Base-by-base conservation (phyloP, 2,329 filamentous ascomycete genomes). In the Diplodia intermedia region DNA sequence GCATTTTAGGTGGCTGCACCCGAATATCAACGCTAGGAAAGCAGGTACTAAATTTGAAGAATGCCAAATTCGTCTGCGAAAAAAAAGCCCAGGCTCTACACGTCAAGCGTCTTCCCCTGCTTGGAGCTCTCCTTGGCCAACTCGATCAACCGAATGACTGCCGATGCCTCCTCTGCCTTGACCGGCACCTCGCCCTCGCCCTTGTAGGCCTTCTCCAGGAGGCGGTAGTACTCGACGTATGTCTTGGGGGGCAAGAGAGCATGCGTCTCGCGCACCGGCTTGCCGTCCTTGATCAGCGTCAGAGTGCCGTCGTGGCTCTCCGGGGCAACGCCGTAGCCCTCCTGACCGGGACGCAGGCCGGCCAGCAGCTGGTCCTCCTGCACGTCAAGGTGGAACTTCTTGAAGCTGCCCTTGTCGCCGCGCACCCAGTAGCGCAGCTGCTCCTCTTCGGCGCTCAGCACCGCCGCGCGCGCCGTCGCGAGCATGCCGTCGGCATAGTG, bases 351-450 rank as follows among this genome's bases (percentile, higher is more conserved):
- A 76, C 83, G 85, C 72, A 86, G 78, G 9, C 91, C 91, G 1
- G 80, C 83, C 76, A 86, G 86, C 65, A 94, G 84, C 77, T 93
- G 90, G 67, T 89, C 87, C 80, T 95, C 92, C 78, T 94, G 91
- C 1, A 88, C 82, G 76, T 95, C 92, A 2, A 94, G 82, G 66
- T 86, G 80, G 76, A 78, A 85, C 83, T 94, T 94, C 81, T 87
- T 90, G 79, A 90, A 94, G 74, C 86, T 91, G 0, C 90, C 92
- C 78, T 89, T 88, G 20, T 87, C 87, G 26, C 92, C 92, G 31
- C 91, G 84, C 11, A 94, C 83, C 91, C 91, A 94, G 82, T 89
- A 94, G 49, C 91, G 83, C 69, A 90, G 82, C 81, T 94, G 91
- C 70, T 86, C 82, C 29, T 82, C 82, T 79, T 94, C 91, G 3